Base-by-base conservation (phyloP, 768 basidiomycete genomes). In the Hypholoma fasciculare region DNA sequence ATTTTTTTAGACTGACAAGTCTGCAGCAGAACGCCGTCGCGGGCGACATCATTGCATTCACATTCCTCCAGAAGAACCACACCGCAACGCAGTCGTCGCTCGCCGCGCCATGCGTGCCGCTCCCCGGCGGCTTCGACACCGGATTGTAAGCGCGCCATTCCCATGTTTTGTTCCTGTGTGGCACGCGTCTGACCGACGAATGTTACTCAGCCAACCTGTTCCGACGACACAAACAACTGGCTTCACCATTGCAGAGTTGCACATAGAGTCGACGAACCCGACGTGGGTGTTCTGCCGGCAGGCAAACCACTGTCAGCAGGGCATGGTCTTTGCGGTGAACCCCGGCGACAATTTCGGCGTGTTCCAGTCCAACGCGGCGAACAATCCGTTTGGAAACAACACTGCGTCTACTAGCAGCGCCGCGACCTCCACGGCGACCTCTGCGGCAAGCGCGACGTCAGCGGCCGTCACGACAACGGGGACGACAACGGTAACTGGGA, bases 251-350 rank as follows among this genome's bases (percentile, higher is more conserved):
- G 82, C 82, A 0, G 66, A 77, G 52, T 72, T 81, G 48, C 71
- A 64, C 2, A 74, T 87, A 2, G 37, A 60, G 3, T 70, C 49
- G 39, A 60, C 56, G 17, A 58, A 78, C 55, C 82, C 86, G 2
- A 70, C 82, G 56, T 87, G 85, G 85, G 76, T 83, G 8, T 87
- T 77, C 71, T 87, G 86, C 68, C 72, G 76, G 16, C 86, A 87
- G 66, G 69, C 70, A 14, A 71, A 71, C 51, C 86, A 88, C 67
- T 87, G 86, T 56, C 68, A 73, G 36, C 63, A 68, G 49, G 85
- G 86, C 14, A 88, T 87, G 87, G 86, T 88, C 30, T 85, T 87
- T 67, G 82, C 85, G 23, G 72, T 87, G 63, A 89, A 89, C 66
- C 81, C 86, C 3, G 83, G 79, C 14, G 69, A 74, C 70, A 73